Percentiles rank a stretch among this genome's conserved stretches.
Evolutionary conservation across 305 asterid species (phyloP).

Genomic region (Fraxinus sp.): DNA sequence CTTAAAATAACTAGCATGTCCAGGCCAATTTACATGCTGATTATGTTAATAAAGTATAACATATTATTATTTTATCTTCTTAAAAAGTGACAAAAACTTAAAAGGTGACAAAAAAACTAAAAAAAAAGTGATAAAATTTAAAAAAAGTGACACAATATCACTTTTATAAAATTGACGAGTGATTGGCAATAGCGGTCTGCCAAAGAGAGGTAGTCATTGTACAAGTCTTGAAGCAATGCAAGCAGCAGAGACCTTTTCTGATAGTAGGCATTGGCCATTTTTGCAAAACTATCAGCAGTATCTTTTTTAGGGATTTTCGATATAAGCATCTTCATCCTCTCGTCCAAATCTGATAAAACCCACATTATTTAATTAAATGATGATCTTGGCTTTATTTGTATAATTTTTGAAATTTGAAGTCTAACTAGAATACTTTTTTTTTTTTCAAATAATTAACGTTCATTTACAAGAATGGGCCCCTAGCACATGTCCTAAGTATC

Average conservation of each 20-base stretch:
- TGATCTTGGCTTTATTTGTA: not conserved
- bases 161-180: too few relatives aligned
- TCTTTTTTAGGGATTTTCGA: slow-evolving; percentile 31
- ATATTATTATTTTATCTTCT: too few relatives aligned
- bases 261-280: slow-evolving; percentile 75
- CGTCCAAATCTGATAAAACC: slow-evolving; percentile 45
- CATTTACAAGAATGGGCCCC: slow-evolving; percentile 14
- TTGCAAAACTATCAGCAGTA: slow-evolving; percentile 62
- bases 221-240: slow-evolving; percentile 67
- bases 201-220: slow-evolving; percentile 73
- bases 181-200: slow-evolving; percentile 87
- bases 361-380: not conserved
- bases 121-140: too few relatives aligned
- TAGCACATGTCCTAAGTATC: not conserved
- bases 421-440: not conserved
- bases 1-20: too few relatives aligned
- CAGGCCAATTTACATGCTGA: too few relatives aligned
- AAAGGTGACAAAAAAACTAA: too few relatives aligned
- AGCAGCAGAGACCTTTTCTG: slow-evolving; percentile 77
- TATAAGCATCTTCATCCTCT: slow-evolving; percentile 47
- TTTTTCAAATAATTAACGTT: not conserved
- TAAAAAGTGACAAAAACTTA: too few relatives aligned
- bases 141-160: too few relatives aligned
- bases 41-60: too few relatives aligned
- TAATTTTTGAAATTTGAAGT: slow-evolving; percentile 23